Evolutionary conservation across 257 asterid species (phyloP).

Genomic region (Solanum pimpinellifolium): DNA sequence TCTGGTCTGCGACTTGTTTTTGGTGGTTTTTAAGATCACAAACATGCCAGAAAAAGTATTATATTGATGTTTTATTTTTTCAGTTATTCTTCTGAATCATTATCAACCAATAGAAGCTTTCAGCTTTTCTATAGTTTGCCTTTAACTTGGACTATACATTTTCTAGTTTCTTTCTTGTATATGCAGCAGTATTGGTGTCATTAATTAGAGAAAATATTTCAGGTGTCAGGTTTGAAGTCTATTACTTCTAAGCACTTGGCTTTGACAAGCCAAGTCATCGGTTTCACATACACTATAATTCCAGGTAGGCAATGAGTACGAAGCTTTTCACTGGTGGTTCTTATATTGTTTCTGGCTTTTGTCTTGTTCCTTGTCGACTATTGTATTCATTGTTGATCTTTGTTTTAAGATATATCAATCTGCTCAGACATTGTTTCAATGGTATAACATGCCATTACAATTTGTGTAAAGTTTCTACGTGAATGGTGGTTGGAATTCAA

Average conservation of each 20-base stretch:
- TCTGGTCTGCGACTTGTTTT: neutral
- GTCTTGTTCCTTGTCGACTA: neutral
- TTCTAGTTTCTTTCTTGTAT: neutral
- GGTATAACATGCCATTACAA: neutral
- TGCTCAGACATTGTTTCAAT: neutral
- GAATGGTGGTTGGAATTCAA: neutral
- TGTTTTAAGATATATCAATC: neutral
- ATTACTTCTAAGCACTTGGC: slow-evolving; percentile 97
- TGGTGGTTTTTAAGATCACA: neutral
- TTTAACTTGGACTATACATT: neutral
- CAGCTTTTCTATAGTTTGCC: neutral
- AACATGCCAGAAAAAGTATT: neutral
- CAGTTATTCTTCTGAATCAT: neutral
- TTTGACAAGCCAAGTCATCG: slow-evolving; percentile 95
- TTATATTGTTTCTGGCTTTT: neutral
- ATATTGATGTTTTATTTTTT: neutral
- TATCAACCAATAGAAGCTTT: neutral
- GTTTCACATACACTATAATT: slow-evolving; percentile 71
- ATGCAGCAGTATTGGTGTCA: neutral
- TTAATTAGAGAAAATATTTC: slow-evolving; percentile 15
- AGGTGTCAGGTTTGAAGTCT: slow-evolving; percentile 99
- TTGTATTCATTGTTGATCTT: neutral
- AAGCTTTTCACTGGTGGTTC: neutral
- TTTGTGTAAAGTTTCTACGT: neutral
- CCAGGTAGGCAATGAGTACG: slow-evolving; percentile 64